Percentiles rank a stretch among this genome's conserved stretches.
Conservation (phyloP, 495 filamentous ascomycete species). For the Penicillium flavigenum region DNA sequence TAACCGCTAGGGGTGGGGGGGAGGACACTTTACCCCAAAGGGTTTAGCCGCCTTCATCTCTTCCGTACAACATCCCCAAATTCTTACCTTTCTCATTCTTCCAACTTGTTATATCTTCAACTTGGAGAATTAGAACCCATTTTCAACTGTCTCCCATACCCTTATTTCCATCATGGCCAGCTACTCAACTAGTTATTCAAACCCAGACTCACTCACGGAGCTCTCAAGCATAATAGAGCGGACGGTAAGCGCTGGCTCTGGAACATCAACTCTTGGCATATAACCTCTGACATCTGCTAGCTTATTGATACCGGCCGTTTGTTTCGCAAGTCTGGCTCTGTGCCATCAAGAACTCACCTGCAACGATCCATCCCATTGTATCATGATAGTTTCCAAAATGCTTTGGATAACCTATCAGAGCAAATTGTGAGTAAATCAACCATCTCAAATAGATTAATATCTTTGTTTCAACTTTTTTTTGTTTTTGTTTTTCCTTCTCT, state of each 20-base stretch:
- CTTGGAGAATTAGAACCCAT: too few relatives aligned
- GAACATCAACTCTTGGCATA: conserved; percentile 4
- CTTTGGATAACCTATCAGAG: conserved; percentile 51
- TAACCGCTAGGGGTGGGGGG: conserved; percentile 43
- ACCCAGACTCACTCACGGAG: conserved; percentile 44
- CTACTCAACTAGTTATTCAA: conserved; percentile 28
- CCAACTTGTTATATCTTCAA: too few relatives aligned
- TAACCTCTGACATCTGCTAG: conserved; percentile 33
- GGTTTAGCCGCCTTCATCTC: conserved; percentile 27
- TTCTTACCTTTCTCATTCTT: background rate
- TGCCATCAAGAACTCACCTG: conserved; percentile 39
- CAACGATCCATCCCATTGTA: conserved; percentile 45
- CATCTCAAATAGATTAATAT: background rate
- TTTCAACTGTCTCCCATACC: background rate
- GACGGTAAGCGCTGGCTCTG: conserved; percentile 33
- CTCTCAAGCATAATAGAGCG: conserved; percentile 47
- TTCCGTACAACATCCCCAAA: background rate
- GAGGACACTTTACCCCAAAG: conserved; percentile 28
- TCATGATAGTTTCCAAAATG: conserved; percentile 48
- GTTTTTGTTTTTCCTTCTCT: conserved; percentile 15
- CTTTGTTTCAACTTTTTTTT: background rate
- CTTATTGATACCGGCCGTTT: conserved; percentile 51
- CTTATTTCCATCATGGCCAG: conserved; percentile 28
- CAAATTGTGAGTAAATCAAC: conserved; percentile 48
- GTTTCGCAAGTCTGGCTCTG: conserved; percentile 41